A percentile compares a stretch with the other conserved stretches of the same genome.
Conservation (phyloP, 2,329 filamentous ascomycete species). For the Colletotrichum tofieldiae region DNA sequence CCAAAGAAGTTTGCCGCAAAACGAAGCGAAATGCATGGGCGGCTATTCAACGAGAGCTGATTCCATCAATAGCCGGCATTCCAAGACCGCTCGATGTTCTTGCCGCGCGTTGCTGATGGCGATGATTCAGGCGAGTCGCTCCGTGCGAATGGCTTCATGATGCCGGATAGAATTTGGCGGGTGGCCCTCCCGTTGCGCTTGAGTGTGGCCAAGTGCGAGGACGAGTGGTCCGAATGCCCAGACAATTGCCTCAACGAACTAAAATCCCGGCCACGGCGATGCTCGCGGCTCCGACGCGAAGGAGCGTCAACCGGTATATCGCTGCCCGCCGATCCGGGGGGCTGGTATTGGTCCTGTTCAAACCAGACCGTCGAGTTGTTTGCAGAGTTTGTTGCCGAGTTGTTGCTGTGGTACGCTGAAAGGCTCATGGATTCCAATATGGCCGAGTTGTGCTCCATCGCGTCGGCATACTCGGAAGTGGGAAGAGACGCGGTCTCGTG, state of each 20-base stretch:
- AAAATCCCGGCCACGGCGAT: slow-evolving; percentile 41
- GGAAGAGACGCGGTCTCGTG: slow-evolving; percentile 53
- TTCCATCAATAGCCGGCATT: slow-evolving; percentile 25
- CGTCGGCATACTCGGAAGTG: slow-evolving; percentile 61
- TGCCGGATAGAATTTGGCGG: slow-evolving; percentile 60
- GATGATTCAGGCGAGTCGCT: slow-evolving; percentile 58
- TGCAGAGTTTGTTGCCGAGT: slow-evolving; percentile 34
- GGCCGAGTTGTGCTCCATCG: slow-evolving; percentile 60
- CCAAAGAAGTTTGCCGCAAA: not conserved
- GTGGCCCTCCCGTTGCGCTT: slow-evolving; percentile 55
- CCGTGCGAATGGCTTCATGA: slow-evolving; percentile 61
- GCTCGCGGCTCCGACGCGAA: slow-evolving; percentile 39
- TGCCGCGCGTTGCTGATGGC: slow-evolving; percentile 34
- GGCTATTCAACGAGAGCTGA: not conserved
- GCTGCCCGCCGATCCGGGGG: slow-evolving; percentile 47
- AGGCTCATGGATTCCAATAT: slow-evolving; percentile 55
- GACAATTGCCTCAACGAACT: slow-evolving; percentile 42
- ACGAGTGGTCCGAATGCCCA: slow-evolving; percentile 44
- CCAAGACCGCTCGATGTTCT: slow-evolving; percentile 39
- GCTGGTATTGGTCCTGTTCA: slow-evolving; percentile 47
- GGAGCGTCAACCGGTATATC: slow-evolving; percentile 37
- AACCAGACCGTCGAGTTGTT: slow-evolving; percentile 49
- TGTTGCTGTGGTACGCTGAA: slow-evolving; percentile 53
- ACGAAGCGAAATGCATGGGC: not conserved
- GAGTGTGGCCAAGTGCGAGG: slow-evolving; percentile 47